A percentile compares a stretch with the other conserved stretches of the same genome.
Conservation (phyloP, 2,329 filamentous ascomycete species). For the Ceratocystis cacaofunesta region DNA sequence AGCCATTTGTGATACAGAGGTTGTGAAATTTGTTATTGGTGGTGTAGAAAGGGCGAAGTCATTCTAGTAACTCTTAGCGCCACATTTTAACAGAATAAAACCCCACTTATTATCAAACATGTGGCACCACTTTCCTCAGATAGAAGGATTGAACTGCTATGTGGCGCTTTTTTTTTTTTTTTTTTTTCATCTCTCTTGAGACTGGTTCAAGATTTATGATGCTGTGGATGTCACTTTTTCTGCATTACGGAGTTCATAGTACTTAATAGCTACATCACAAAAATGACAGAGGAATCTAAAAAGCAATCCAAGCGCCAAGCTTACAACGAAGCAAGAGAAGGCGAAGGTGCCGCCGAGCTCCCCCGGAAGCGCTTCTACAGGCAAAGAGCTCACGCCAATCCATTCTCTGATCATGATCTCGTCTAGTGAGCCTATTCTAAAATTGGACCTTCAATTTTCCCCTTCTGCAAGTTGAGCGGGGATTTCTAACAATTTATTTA, state of each 20-base stretch:
- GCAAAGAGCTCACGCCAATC: slow-evolving; percentile 92
- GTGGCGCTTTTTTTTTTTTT: slow-evolving; percentile 7
- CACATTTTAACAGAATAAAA: background rate
- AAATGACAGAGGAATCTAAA: slow-evolving; percentile 25
- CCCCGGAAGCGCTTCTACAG: slow-evolving; percentile 94
- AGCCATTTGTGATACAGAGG: background rate
- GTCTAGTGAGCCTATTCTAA: slow-evolving; percentile 51
- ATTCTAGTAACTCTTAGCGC: background rate
- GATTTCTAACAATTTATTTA: slow-evolving; percentile 26
- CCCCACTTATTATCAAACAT: background rate
- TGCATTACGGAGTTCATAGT: background rate
- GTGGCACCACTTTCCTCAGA: slow-evolving; percentile 5
- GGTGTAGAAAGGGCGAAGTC: background rate
- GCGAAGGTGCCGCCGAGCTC: slow-evolving; percentile 41
- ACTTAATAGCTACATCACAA: background rate
- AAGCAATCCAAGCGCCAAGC: slow-evolving; percentile 53
- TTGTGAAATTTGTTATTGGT: background rate
- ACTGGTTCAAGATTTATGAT: background rate
- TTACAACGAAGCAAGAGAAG: slow-evolving; percentile 33
- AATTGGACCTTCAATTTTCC: no score
- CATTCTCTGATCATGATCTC: slow-evolving; percentile 86
- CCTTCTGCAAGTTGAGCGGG: background rate
- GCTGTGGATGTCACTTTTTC: background rate
- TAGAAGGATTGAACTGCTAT: background rate
- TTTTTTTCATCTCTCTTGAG: background rate